A percentile compares a stretch with the other conserved stretches of the same genome.
phyloP scores from a whole-genome alignment of 345 rosid species.

The Carallia pectinifolia region DNA sequence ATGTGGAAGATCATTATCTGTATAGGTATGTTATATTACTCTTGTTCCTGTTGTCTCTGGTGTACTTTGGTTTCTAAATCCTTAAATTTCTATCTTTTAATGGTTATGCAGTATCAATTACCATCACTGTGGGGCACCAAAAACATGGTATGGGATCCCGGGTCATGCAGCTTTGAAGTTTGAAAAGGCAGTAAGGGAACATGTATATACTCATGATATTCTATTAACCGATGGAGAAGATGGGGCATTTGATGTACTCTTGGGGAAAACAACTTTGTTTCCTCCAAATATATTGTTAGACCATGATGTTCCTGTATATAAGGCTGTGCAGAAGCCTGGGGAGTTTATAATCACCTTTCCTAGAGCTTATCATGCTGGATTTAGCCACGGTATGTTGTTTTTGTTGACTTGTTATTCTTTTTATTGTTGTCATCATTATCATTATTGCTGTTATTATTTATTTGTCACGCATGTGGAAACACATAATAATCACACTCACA shows the following conservation, averaged over 20 bases:
- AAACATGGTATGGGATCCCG: conserved; percentile 99
- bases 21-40: conserved; percentile 57
- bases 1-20: conserved; percentile 97
- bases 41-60: neutral
- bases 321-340: conserved; percentile 97
- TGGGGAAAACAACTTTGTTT: conserved; percentile 96
- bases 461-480: neutral
- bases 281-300: conserved; percentile 86
- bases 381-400: conserved; percentile 76
- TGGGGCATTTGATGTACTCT: conserved; percentile 94
- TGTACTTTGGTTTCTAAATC: neutral
- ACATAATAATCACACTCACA: conserved; percentile 2
- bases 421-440: neutral
- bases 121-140: conserved; percentile 98
- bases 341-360: conserved; percentile 92
- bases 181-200: conserved; percentile 88
- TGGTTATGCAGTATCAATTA: conserved; percentile 74
- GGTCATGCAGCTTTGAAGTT: conserved; percentile 87
- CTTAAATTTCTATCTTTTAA: neutral
- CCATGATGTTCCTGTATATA: conserved; percentile 84
- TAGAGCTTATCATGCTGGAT: conserved; percentile 98
- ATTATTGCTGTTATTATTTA: too few species aligned
- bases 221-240: conserved; percentile 75
- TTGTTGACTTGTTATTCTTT: conserved; percentile 6
- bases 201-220: conserved; percentile 77